Evolutionary conservation across 2,329 filamentous ascomycete species (phyloP).

Genomic region (Macrophomina tecta): DNA sequence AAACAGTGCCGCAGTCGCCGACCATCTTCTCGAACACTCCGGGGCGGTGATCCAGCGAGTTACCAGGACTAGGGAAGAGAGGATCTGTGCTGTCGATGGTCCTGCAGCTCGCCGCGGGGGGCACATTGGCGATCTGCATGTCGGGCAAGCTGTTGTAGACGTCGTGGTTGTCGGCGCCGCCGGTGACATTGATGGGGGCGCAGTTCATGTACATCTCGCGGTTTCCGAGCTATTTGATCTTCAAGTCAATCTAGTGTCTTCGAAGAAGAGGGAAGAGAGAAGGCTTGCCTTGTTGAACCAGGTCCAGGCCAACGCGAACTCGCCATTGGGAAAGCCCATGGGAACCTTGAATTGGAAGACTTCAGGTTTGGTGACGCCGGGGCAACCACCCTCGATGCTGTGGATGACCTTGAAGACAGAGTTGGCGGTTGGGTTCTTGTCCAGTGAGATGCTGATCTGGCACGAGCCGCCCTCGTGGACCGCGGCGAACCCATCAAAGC

Average conservation of each 20-base stretch:
- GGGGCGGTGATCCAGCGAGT: slow-evolving; percentile 51
- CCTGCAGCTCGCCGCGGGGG: slow-evolving; percentile 51
- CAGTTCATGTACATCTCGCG: slow-evolving; percentile 90
- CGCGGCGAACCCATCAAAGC: slow-evolving; percentile 71
- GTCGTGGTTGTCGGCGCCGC: slow-evolving; percentile 47
- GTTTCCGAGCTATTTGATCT: slow-evolving; percentile 5
- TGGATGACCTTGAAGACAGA: slow-evolving; percentile 88
- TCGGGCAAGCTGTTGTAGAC: slow-evolving; percentile 68
- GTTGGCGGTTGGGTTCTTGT: slow-evolving; percentile 68
- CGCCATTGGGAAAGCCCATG: slow-evolving; percentile 71
- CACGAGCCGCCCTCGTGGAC: slow-evolving; percentile 91
- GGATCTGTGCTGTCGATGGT: slow-evolving; percentile 61
- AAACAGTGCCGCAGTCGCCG: slow-evolving; percentile 7
- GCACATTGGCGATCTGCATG: slow-evolving; percentile 73
- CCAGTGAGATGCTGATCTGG: slow-evolving; percentile 81
- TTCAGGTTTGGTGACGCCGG: slow-evolving; percentile 62
- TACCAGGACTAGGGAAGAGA: slow-evolving; percentile 67
- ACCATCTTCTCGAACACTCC: slow-evolving; percentile 4
- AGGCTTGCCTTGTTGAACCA: slow-evolving; percentile 78
- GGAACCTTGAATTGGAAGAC: slow-evolving; percentile 77
- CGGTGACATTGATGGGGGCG: slow-evolving; percentile 70
- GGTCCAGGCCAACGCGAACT: slow-evolving; percentile 82
- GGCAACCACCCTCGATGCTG: slow-evolving; percentile 85
- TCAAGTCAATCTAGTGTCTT: background rate
- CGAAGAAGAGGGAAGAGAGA: background rate